Evolutionary conservation across 176 grass and related monocot genomes (phyloP).

Genomic region (Avena insularis): DNA sequence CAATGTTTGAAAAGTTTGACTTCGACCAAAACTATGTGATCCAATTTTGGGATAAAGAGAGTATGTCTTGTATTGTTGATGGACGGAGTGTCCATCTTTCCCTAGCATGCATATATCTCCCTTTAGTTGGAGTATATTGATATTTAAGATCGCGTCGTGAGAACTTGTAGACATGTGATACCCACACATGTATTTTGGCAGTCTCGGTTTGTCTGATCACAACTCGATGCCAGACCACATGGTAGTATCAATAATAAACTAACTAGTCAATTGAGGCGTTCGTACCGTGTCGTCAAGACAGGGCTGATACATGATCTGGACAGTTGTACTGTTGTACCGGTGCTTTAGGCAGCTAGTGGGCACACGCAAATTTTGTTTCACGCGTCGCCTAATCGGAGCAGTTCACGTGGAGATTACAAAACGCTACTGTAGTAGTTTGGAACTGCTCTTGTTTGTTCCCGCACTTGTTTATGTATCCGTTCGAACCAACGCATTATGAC

Average conservation of each 20-base stretch:
- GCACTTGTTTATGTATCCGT: not conserved
- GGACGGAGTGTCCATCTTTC: too few relatives aligned
- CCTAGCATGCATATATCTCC: too few relatives aligned
- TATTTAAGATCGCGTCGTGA: too few relatives aligned
- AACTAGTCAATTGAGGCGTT: not conserved
- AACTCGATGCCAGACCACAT: too few relatives aligned
- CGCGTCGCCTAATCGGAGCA: not conserved
- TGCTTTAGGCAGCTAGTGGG: not conserved
- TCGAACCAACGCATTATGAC: not conserved
- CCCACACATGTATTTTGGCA: not conserved
- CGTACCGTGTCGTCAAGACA: not conserved
- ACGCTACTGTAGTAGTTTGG: not conserved
- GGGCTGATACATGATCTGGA: not conserved
- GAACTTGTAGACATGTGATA: too few relatives aligned
- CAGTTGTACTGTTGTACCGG: not conserved
- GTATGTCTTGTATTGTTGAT: too few relatives aligned
- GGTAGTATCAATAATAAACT: too few relatives aligned
- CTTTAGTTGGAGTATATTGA: too few relatives aligned
- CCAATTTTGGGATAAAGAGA: too few relatives aligned
- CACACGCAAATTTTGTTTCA: not conserved
- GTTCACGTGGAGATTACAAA: conserved; percentile 10
- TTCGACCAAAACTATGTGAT: too few relatives aligned
- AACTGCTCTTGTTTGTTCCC: not conserved
- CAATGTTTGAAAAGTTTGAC: too few relatives aligned
- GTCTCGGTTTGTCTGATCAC: not conserved